Evolutionary conservation across 2,329 filamentous ascomycete species (phyloP).

Genomic region (Grosmannia serpens): DNA sequence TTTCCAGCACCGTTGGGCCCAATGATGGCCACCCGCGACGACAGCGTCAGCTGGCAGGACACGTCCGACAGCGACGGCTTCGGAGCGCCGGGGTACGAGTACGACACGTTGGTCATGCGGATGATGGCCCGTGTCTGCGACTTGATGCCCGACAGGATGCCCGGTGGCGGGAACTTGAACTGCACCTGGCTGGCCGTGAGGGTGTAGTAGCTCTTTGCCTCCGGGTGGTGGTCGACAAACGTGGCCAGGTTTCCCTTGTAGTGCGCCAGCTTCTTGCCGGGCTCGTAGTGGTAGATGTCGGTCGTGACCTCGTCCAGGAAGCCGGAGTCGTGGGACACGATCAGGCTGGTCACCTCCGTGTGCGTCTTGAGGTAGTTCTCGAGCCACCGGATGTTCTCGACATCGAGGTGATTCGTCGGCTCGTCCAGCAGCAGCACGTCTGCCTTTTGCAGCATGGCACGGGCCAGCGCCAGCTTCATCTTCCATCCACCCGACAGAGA

Average conservation of each 20-base stretch:
- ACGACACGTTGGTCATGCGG: conserved; percentile 84
- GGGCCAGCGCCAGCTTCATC: conserved; percentile 95
- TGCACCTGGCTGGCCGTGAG: conserved; percentile 77
- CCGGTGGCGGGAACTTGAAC: conserved; percentile 96
- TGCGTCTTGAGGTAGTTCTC: conserved; percentile 93
- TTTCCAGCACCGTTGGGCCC: conserved; percentile 97
- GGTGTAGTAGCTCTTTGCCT: conserved; percentile 97
- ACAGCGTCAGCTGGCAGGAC: conserved; percentile 77
- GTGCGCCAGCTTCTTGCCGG: conserved; percentile 80
- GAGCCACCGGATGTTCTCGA: conserved; percentile 91
- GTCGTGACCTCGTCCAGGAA: conserved; percentile 97
- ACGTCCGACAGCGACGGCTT: conserved; percentile 85
- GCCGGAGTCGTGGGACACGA: conserved; percentile 95
- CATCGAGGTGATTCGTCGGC: conserved; percentile 97
- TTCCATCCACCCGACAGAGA: conserved; percentile 98
- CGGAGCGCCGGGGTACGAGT: conserved; percentile 78
- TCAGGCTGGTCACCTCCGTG: conserved; percentile 91
- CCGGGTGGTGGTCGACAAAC: conserved; percentile 82
- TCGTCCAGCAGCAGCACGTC: conserved; percentile 95
- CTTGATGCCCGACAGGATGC: conserved; percentile 90
- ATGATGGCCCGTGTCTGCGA: conserved; percentile 89
- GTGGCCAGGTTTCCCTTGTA: conserved; percentile 73
- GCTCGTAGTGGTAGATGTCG: conserved; percentile 98
- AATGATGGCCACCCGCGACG: conserved; percentile 90
- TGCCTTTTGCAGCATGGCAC: conserved; percentile 94